Percentiles rank a stretch among this genome's conserved stretches.
phyloP scores from a whole-genome alignment of 768 basidiomycete species.

The Lentinula boryana region DNA sequence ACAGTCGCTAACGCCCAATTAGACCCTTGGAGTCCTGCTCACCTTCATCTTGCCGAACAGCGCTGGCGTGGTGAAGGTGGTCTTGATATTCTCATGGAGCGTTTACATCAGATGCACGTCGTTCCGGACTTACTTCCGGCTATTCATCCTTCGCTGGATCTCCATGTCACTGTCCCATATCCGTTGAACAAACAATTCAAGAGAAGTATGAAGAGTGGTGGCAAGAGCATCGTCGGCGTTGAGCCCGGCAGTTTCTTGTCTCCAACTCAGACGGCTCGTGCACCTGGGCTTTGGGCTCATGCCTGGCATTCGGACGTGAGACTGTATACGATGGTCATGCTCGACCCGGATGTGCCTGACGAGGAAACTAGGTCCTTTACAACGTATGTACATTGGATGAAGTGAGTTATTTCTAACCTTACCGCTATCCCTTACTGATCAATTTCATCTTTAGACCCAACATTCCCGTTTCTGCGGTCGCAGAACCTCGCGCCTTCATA shows the following conservation, averaged over 20 bases:
- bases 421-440: conserved; percentile 4
- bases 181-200: conserved; percentile 23
- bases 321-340: conserved; percentile 82
- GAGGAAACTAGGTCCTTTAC: conserved; percentile 57
- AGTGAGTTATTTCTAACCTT: conserved; percentile 40
- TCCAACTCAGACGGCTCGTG: neutral
- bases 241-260: conserved; percentile 65
- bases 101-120: conserved; percentile 86
- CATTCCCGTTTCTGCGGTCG: conserved; percentile 62
- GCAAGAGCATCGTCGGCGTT: conserved; percentile 37
- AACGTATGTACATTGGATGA: conserved; percentile 80
- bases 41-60: conserved; percentile 78
- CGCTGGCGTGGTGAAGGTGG: conserved; percentile 82
- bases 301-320: conserved; percentile 78
- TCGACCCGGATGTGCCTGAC: conserved; percentile 93
- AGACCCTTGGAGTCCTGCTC: conserved; percentile 62
- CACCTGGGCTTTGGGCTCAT: conserved; percentile 39
- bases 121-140: conserved; percentile 80
- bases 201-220: conserved; percentile 6
- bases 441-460: conserved; percentile 53
- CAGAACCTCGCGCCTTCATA: conserved; percentile 14
- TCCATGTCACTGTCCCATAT: conserved; percentile 51
- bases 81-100: conserved; percentile 90
- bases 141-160: conserved; percentile 67
- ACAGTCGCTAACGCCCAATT: conserved; percentile 71